A percentile compares a stretch with the other conserved stretches of the same genome.
phyloP scores from a whole-genome alignment of 202 grass and related monocot species.

The Bolboschoenoplectus hybrid region DNA sequence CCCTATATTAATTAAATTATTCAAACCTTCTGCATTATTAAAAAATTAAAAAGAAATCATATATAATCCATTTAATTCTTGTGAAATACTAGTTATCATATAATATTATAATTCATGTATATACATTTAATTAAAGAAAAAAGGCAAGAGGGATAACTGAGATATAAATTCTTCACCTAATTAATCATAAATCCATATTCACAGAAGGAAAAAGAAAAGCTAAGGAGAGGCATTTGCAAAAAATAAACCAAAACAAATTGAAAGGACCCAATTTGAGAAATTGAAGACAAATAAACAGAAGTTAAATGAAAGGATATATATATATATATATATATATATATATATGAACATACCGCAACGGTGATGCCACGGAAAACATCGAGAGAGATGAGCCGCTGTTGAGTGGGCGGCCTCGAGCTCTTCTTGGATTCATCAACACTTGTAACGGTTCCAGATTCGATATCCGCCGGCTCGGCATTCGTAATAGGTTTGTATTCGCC shows the following conservation, averaged over 20 bases:
- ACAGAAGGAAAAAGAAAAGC: not conserved
- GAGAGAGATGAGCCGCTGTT: slow-evolving; percentile 78
- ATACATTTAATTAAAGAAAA: not conserved
- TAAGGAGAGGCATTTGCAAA: slow-evolving; percentile 11
- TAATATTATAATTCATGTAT: not conserved
- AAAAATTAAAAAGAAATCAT: not conserved
- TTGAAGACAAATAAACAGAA: not conserved
- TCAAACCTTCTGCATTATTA: not conserved
- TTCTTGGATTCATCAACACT: slow-evolving; percentile 2
- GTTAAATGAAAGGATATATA: not conserved
- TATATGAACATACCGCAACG: slow-evolving; percentile 58
- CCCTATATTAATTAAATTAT: not conserved
- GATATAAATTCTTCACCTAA: slow-evolving; percentile 8
- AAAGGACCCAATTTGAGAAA: slow-evolving; percentile 4
- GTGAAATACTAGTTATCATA: not conserved
- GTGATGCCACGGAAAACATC: slow-evolving; percentile 95
- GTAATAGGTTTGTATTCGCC: slow-evolving; percentile 40
- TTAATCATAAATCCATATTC: slow-evolving; percentile 17
- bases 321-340: not conserved
- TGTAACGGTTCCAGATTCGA: slow-evolving; percentile 36
- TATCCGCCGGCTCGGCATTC: slow-evolving; percentile 27
- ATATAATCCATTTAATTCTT: not conserved
- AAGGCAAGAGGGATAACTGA: not conserved
- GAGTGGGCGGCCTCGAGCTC: not conserved
- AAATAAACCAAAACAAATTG: not conserved